phyloP scores from a whole-genome alignment of 805 yeast genomes.

The Wickerhamiella sorbophila region DNA sequence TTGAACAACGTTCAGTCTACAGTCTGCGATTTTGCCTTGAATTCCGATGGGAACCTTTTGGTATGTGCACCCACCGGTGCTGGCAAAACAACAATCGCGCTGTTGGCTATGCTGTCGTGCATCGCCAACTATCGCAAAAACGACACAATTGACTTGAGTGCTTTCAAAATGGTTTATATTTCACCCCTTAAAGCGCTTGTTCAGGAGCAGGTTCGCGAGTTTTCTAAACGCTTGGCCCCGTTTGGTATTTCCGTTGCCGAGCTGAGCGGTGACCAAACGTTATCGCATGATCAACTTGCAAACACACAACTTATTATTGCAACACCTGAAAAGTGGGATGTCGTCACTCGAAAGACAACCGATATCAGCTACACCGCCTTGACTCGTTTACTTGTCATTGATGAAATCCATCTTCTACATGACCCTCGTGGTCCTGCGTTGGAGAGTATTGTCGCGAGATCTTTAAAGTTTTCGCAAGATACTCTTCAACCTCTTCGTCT shows the following conservation, averaged over 20 bases:
- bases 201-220: conserved; percentile 85
- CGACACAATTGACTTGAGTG: conserved; percentile 25
- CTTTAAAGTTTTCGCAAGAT: conserved; percentile 34
- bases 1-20: conserved; percentile 75
- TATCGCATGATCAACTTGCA: conserved; percentile 59
- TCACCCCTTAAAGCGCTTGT: conserved; percentile 93
- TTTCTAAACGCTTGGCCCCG: conserved; percentile 48
- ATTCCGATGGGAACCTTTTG: conserved; percentile 53
- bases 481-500: conserved; percentile 35
- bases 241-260: conserved; percentile 67
- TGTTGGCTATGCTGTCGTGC: conserved; percentile 59
- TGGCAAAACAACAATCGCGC: conserved; percentile 94
- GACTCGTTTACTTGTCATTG: conserved; percentile 64
- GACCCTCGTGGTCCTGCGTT: conserved; percentile 93
- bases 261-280: conserved; percentile 76
- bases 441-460: conserved; percentile 74
- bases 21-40: conserved; percentile 67
- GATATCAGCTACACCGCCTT: conserved; percentile 50
- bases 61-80: conserved; percentile 98
- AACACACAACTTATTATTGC: conserved; percentile 77
- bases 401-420: conserved; percentile 84
- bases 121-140: conserved; percentile 37
- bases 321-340: conserved; percentile 97
- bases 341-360: conserved; percentile 68
- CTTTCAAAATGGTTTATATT: conserved; percentile 68